phyloP scores from a whole-genome alignment of 2,329 filamentous ascomycete species.

The Fusarium phyllophilum region DNA sequence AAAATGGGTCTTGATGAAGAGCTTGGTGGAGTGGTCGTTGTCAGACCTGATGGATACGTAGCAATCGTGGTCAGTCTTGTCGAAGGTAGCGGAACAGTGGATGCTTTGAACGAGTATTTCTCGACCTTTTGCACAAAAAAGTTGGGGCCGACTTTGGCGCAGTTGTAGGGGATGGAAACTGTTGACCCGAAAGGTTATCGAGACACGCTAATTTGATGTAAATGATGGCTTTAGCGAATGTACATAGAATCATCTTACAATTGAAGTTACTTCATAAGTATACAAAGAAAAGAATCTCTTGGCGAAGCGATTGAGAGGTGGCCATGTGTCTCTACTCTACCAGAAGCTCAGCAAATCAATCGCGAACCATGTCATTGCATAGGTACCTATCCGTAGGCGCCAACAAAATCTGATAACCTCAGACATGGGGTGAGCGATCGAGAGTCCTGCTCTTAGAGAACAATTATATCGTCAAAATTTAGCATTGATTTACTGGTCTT shows the following conservation, averaged over 20 bases:
- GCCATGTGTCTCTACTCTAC: neutral
- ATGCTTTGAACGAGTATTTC: constrained; percentile 87
- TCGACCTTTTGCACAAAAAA: constrained; percentile 74
- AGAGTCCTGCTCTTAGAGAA: neutral
- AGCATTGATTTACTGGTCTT: neutral
- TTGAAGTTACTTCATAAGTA: neutral
- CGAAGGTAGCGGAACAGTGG: constrained; percentile 81
- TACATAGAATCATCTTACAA: neutral
- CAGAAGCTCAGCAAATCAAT: neutral
- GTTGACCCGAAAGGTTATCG: neutral
- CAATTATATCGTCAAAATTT: neutral
- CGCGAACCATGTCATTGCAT: neutral
- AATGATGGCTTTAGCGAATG: constrained; percentile 2
- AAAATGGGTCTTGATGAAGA: constrained; percentile 85
- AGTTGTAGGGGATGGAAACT: constrained; percentile 35
- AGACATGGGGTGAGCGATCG: neutral
- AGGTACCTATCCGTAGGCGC: neutral
- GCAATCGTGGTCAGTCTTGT: constrained; percentile 78
- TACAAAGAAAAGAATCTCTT: neutral
- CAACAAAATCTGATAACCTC: neutral
- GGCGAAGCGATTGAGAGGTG: neutral
- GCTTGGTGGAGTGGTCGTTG: constrained; percentile 81
- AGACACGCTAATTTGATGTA: neutral
- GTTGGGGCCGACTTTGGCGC: constrained; percentile 50
- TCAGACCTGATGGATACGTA: constrained; percentile 88